phyloP scores from a whole-genome alignment of 805 yeast species.

The Candida succiphila region DNA sequence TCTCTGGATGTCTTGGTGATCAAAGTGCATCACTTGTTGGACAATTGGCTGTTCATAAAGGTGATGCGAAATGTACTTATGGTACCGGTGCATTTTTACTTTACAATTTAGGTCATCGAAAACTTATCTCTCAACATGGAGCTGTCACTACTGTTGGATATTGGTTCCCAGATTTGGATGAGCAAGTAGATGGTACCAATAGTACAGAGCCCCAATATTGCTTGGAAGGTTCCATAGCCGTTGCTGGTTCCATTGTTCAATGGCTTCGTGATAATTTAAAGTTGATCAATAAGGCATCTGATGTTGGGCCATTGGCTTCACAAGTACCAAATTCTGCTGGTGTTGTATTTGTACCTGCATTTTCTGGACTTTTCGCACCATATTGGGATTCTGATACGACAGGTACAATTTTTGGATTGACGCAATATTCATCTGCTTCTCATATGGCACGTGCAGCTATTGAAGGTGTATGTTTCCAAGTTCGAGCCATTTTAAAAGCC shows the following conservation, averaged over 20 bases:
- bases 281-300: constrained; percentile 70
- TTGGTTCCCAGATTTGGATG: constrained; percentile 69
- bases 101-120: constrained; percentile 73
- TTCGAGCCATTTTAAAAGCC: constrained; percentile 79
- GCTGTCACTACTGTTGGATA: constrained; percentile 84
- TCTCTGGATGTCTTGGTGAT: constrained; percentile 89
- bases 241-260: constrained; percentile 89
- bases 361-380: constrained; percentile 90
- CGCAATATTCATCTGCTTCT: constrained; percentile 84
- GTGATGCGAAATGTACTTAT: constrained; percentile 89
- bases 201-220: constrained; percentile 68
- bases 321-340: constrained; percentile 79
- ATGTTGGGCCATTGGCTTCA: constrained; percentile 84
- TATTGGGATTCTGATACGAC: constrained; percentile 92
- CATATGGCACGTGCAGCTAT: constrained; percentile 92
- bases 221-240: constrained; percentile 92
- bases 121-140: constrained; percentile 68
- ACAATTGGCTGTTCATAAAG: constrained; percentile 73
- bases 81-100: constrained; percentile 93
- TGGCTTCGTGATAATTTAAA: constrained; percentile 91
- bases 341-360: constrained; percentile 91
- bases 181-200: constrained; percentile 23
- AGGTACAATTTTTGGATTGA: constrained; percentile 88
- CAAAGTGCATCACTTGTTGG: constrained; percentile 93
- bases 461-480: constrained; percentile 93